Evolutionary conservation across 1,284 basidiomycete genomes (phyloP), one percentile per base, ranked within the genome.

Genomic region (Melampsora abietis-canadensis): DNA sequence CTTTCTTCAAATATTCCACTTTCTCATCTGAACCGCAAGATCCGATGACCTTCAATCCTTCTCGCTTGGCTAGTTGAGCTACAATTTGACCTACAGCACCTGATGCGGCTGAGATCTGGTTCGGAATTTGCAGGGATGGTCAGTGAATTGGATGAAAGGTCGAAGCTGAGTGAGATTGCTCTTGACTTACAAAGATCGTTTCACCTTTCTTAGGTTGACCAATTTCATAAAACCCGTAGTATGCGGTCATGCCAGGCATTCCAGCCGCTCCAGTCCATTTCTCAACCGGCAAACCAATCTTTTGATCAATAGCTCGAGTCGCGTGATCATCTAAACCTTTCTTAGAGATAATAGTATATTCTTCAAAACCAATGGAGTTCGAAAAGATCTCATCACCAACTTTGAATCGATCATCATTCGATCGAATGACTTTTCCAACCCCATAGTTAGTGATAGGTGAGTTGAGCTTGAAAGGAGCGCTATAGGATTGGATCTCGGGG

Each of bases 1-100:
- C 79, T 73, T 82, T 82, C 27, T 47, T 62, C 76, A 84, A 68
- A 60, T 79, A 84, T 46, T 79, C 76, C 24, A 84, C 82, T 76
- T 85, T 85, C 40, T 82, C 81, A 15, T 84, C 82, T 8, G 81
- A 81, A 44, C 84, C 83, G 15, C 83, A 82, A 0, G 82, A 83
- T 7, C 81, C 82, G 61, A 85, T 82, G 30, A 85, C 82, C 70
- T 82, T 83, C 51, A 83, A 69, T 2, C 84, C 84, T 27, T 82
- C 80, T 2, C 61, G 54, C 77, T 85, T 84, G 4, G 83, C 83
- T 15, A 85, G 77, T 75, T 84, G 84, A 37, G 81, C 77, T 48
- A 83, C 82, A 10, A 80, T 63, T 14, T 78, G 78, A 44, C 81
- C 81, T 34, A 82, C 81, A 15, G 80, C 76, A 34, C 81, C 80